Evolutionary conservation across 345 rosid genomes (phyloP).

Genomic region (Populus alba): DNA sequence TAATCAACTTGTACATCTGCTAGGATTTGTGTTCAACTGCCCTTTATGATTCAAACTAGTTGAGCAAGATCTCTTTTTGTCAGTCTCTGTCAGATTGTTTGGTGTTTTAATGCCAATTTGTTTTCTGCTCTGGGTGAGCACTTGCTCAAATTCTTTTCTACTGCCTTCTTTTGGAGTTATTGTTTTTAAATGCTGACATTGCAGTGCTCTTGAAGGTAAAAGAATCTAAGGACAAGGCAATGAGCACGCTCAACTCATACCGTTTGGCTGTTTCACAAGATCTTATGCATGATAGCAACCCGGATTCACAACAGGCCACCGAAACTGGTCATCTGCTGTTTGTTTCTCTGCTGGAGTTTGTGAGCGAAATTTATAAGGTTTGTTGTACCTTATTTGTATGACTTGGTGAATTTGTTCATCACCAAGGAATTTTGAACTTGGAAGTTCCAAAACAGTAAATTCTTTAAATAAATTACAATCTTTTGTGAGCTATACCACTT

Average conservation of each 20-base stretch:
- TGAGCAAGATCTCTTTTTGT: too few relatives aligned
- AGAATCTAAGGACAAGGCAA: slow-evolving; percentile 88
- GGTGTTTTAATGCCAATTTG: too few relatives aligned
- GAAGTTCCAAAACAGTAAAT: background rate
- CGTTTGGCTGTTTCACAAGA: slow-evolving; percentile 51
- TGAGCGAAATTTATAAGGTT: slow-evolving; percentile 91
- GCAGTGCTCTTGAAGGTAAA: slow-evolving; percentile 53
- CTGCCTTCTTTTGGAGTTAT: too few relatives aligned
- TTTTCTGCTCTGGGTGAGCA: too few relatives aligned
- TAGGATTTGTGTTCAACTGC: background rate
- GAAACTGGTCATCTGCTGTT: slow-evolving; percentile 53
- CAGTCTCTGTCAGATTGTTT: too few relatives aligned
- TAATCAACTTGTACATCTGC: background rate
- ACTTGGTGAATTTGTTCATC: background rate
- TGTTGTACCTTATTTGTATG: slow-evolving; percentile 11
- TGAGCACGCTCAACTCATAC: slow-evolving; percentile 64
- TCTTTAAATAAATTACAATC: background rate
- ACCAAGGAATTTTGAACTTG: background rate
- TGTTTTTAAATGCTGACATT: slow-evolving; percentile 8
- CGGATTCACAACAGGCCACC: slow-evolving; percentile 50
- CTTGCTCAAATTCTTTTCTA: too few relatives aligned
- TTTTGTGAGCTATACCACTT: background rate
- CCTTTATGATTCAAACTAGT: background rate
- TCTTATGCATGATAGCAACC: slow-evolving; percentile 43
- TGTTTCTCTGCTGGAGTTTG: slow-evolving; percentile 86